Conservation (phyloP, 371 early-diverging fungal species). For the Gilbertella persicaria region DNA sequence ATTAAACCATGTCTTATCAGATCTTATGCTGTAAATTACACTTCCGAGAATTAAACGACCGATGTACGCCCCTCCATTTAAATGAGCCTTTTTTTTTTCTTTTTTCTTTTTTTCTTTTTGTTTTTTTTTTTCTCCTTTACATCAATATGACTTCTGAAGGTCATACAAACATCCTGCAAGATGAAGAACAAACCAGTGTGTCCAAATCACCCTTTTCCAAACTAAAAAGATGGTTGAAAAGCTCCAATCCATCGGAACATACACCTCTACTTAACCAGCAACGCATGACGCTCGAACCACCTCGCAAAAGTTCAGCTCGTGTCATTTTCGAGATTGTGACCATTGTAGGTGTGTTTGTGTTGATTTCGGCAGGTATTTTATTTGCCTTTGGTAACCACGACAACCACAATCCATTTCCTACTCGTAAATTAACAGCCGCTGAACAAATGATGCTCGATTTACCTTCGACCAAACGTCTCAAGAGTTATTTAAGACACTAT, state of each 20-base stretch:
- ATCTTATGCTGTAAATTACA: too few relatives aligned
- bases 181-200: background rate
- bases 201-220: background rate
- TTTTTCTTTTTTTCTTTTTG: too few relatives aligned
- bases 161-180: background rate
- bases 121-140: too few relatives aligned
- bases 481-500: constrained; percentile 30
- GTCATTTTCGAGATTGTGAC: constrained; percentile 20
- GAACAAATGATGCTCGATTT: constrained; percentile 25
- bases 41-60: too few relatives aligned
- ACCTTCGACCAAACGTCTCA: constrained; percentile 17
- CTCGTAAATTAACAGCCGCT: constrained; percentile 12
- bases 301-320: constrained; percentile 21
- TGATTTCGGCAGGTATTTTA: constrained; percentile 16
- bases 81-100: too few relatives aligned
- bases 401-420: constrained; percentile 6
- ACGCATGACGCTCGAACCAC: constrained; percentile 44
- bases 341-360: constrained; percentile 23
- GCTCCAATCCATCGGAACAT: constrained; percentile 12
- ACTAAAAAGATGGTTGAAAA: background rate
- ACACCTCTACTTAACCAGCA: constrained; percentile 39
- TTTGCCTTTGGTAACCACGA: constrained; percentile 10
- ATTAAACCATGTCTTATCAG: constrained; percentile 29
- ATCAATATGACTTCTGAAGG: background rate
- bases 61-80: too few relatives aligned